A percentile compares a stretch with the other conserved stretches of the same genome.
Conservation (phyloP, 2,329 filamentous ascomycete genomes). For the Akanthomyces lecanii region DNA sequence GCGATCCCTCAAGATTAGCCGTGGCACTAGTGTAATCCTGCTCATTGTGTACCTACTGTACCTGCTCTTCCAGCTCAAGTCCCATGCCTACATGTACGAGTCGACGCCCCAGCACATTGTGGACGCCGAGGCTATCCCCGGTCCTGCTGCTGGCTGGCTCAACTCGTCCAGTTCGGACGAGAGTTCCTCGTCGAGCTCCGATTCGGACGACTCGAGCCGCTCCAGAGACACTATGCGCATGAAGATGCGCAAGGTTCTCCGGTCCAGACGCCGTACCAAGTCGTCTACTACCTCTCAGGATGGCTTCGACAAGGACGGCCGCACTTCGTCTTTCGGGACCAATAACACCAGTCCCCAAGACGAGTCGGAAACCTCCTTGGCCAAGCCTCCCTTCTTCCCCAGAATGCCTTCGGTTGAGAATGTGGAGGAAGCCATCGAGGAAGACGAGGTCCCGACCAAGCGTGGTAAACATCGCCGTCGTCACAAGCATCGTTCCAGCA, state of each 20-base stretch:
- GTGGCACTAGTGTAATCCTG: slow-evolving; percentile 80
- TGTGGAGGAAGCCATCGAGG: slow-evolving; percentile 42
- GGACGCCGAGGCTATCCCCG: slow-evolving; percentile 84
- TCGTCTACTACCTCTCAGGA: slow-evolving; percentile 69
- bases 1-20: slow-evolving; percentile 77
- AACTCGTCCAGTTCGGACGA: slow-evolving; percentile 62
- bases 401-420: slow-evolving; percentile 33
- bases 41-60: slow-evolving; percentile 80
- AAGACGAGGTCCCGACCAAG: slow-evolving; percentile 35
- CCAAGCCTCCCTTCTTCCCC: slow-evolving; percentile 34
- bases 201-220: slow-evolving; percentile 60
- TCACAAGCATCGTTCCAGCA: slow-evolving; percentile 37
- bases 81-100: slow-evolving; percentile 86
- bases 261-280: slow-evolving; percentile 67
- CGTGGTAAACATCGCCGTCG: slow-evolving; percentile 35
- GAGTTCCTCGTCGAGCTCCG: slow-evolving; percentile 58
- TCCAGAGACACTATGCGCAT: slow-evolving; percentile 64
- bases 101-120: slow-evolving; percentile 90
- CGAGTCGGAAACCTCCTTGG: slow-evolving; percentile 38
- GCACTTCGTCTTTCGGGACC: slow-evolving; percentile 41
- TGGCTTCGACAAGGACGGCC: slow-evolving; percentile 35
- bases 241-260: slow-evolving; percentile 71
- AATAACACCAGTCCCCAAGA: slow-evolving; percentile 32
- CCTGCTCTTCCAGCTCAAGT: slow-evolving; percentile 85
- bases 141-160: slow-evolving; percentile 76